These are phyloP conservation scores for Porcisia deanei DNA, from an alignment of 208 protist genomes.

Conservation along the genomic window DNA sequence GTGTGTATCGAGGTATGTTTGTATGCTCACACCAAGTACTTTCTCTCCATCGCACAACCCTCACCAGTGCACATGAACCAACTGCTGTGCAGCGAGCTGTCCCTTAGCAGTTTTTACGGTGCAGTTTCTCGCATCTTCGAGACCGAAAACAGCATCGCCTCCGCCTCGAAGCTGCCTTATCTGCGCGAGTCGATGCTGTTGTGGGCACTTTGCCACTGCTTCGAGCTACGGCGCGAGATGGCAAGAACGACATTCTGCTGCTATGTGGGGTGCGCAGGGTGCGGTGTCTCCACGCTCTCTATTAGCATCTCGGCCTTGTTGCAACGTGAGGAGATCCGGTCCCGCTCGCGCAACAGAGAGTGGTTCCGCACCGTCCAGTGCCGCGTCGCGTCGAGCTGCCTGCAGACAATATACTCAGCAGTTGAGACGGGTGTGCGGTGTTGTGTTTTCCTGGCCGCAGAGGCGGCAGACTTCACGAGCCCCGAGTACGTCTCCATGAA, in stretches of 20 bases:
- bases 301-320: constrained; percentile 11
- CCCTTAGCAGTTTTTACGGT: constrained; percentile 21
- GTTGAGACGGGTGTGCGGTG: constrained; percentile 31
- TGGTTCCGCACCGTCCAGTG: constrained; percentile 32
- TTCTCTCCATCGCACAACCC: constrained; percentile 21
- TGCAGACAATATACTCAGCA: constrained; percentile 38
- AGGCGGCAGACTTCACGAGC: constrained; percentile 41
- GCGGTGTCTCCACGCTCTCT: constrained; percentile 21
- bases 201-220: constrained; percentile 48
- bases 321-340: not conserved
- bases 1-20: constrained; percentile 50
- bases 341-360: not conserved
- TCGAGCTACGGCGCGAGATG: constrained; percentile 46
- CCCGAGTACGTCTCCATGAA: constrained; percentile 33
- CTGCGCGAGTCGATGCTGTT: constrained; percentile 29
- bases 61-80: constrained; percentile 41
- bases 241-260: constrained; percentile 19
- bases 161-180: constrained; percentile 2
- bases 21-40: constrained; percentile 29
- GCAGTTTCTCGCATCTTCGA: constrained; percentile 12
- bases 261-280: constrained; percentile 22
- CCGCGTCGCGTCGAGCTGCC: constrained; percentile 17
- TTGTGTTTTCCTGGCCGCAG: constrained; percentile 47
- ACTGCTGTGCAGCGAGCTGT: constrained; percentile 30
- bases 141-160: not conserved